Percentiles rank a stretch among this genome's conserved stretches.
These are phyloP conservation scores for Lachancea mirantina DNA, from an alignment of 805 yeast species.

Conservation along the genomic window DNA sequence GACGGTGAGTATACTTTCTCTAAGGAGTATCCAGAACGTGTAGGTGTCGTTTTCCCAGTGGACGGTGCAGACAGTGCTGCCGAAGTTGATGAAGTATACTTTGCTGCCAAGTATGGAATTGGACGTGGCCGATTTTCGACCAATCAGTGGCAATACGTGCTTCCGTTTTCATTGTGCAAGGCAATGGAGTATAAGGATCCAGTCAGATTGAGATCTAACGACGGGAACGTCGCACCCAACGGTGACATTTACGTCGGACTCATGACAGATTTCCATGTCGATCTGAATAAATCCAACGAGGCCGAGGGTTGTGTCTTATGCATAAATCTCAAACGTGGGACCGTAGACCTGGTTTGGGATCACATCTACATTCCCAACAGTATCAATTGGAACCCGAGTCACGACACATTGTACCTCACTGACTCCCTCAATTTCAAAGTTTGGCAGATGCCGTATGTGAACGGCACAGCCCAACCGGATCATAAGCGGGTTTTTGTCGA, in stretches of 20 bases:
- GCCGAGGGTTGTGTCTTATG: constrained; percentile 50
- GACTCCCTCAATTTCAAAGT: constrained; percentile 44
- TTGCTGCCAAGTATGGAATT: constrained; percentile 62
- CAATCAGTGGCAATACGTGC: constrained; percentile 32
- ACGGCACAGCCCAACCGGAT: constrained; percentile 4
- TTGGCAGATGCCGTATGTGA: constrained; percentile 31
- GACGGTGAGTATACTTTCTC: constrained; percentile 23
- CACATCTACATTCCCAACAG: constrained; percentile 64
- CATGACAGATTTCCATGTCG: constrained; percentile 52
- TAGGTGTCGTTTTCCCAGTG: constrained; percentile 73
- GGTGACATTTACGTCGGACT: constrained; percentile 75
- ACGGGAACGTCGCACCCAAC: constrained; percentile 70
- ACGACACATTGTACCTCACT: constrained; percentile 41
- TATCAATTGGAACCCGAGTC: constrained; percentile 45
- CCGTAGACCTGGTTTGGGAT: constrained; percentile 30
- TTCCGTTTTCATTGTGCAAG: constrained; percentile 31
- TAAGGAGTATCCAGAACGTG: constrained; percentile 30
- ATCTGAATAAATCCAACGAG: constrained; percentile 25
- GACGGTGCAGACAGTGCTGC: constrained; percentile 11
- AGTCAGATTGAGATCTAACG: constrained; percentile 57
- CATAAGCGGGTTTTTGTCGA: constrained; percentile 37
- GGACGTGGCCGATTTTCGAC: constrained; percentile 44
- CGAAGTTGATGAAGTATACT: constrained; percentile 41
- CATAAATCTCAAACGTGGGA: constrained; percentile 30
- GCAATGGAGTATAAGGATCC: constrained; percentile 27